Evolutionary conservation across 768 basidiomycete species (phyloP).

Genomic region (Rhizopogon rudus): DNA sequence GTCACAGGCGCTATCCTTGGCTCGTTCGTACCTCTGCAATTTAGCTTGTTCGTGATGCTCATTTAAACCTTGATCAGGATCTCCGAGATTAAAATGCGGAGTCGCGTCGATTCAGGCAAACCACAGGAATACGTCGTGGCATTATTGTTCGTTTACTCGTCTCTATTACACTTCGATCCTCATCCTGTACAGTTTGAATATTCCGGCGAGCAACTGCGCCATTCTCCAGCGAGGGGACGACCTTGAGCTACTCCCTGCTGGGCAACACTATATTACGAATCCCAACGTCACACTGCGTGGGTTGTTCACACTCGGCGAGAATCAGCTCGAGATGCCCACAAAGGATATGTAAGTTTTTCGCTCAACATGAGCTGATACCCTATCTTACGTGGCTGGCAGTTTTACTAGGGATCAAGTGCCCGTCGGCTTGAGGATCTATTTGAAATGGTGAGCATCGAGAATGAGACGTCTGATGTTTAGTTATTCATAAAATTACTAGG

Average conservation of each 20-base stretch:
- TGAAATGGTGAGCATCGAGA: conserved; percentile 58
- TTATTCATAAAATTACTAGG: conserved; percentile 20
- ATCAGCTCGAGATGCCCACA: conserved; percentile 82
- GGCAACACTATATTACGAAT: conserved; percentile 81
- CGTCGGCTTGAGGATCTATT: conserved; percentile 76
- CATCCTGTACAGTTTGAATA: conserved; percentile 55
- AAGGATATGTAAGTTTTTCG: conserved; percentile 65
- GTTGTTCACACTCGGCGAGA: conserved; percentile 76
- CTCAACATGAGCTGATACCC: conserved; percentile 76
- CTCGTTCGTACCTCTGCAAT: conserved; percentile 26
- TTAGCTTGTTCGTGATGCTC: not conserved
- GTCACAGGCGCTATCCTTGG: conserved; percentile 63
- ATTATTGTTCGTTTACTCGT: conserved; percentile 48
- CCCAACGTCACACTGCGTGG: conserved; percentile 80
- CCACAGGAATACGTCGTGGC: conserved; percentile 73
- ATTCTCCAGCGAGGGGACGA: conserved; percentile 81
- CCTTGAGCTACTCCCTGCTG: conserved; percentile 71
- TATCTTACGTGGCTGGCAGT: conserved; percentile 72
- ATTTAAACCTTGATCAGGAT: conserved; percentile 30
- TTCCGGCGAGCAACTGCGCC: conserved; percentile 84
- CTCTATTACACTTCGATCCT: not conserved
- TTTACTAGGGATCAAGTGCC: conserved; percentile 87
- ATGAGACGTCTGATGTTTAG: not conserved
- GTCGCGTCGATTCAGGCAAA: conserved; percentile 36
- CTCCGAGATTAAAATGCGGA: conserved; percentile 77